Base-by-base conservation (phyloP, 306 rosid genomes). In the Cicer bijugum region DNA sequence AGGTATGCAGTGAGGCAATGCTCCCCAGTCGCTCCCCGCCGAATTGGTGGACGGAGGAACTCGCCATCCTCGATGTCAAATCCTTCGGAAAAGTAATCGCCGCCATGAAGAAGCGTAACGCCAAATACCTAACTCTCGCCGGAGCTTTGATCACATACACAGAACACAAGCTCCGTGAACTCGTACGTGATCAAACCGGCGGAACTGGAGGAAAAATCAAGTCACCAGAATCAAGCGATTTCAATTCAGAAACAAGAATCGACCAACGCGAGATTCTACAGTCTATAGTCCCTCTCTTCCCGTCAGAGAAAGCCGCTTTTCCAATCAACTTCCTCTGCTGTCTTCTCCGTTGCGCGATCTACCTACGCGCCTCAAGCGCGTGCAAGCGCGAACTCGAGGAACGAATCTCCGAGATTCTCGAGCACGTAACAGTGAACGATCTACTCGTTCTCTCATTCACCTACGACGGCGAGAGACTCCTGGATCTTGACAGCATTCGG, bases 41-140 rank as follows among this genome's bases (percentile, higher is more conserved):
- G 40, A 89, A 89, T 10, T 89, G 96, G 99, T 94, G 97, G 97
- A 87, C 92, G n/a, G 93, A 88, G 83, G 97, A 91, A 64, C 86
- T 94, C 2, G 76, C 91, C 4, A 76, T 84, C 0, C 78, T 94
- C 7, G 88, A 86, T 48, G 75, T 94, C 0, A 84, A 78, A 6
- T 85, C 76, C 47, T 86, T 94, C 50, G 77, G 83, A 4, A 86
- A 83, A 78, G 83, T 91, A 0, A 87, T 89, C 37, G 1, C 45
- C n/a, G 82, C 88, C 12, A 87, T 94, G 96, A 89, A 82, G 66
- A 60, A 53, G 11, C 87, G 95, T 0, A 88, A 88, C 33, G 89
- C 88, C 0, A 91, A 87, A 73, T 52, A 81, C 0, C n/a, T 82
- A 4, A 82, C 85, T 1, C 6, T 94, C 2, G 80, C 96, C 48